Evolutionary conservation across 1,139 yeast genomes (phyloP), one percentile per base, ranked within the genome.

Genomic region (Debaryomyces sp.): DNA sequence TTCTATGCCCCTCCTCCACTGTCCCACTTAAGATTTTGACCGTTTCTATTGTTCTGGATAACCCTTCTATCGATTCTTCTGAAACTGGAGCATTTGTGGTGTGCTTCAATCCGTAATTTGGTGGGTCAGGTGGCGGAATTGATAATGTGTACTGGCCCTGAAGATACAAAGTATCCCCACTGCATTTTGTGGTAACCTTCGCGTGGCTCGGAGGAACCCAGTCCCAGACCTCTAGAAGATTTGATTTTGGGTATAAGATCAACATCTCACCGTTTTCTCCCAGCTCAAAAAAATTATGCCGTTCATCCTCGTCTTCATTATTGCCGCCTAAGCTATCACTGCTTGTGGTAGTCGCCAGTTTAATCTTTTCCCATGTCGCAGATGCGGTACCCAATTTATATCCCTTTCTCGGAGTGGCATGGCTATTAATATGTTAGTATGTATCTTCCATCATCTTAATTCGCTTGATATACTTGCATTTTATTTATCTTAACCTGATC

Each of bases 191-290:
- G 15, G 50, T 49, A 21, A 49, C 54, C 6, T 50, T 53, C 8
- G 43, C 34, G 6, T 55, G 46, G 6, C 62, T 52, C 3, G 63
- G 63, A 5, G 73, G 75, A 2, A 57, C 41, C 84, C 84, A 80
- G 52, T 75, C 80, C 85, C 85, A 82, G 3, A 80, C 62, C 53
- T 81, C 82, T 13, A 80, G 50, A 1, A 63, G 44, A 12, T 58
- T 54, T 1, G 59, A 55, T 3, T 45, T 35, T 1, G 68, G 65
- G 52, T 64, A 72, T 4, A 71, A 63, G 2, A 79, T 51, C 38
- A 78, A 60, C 5, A 81, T 51, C 48, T 81, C 85, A 2, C 85
- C 85, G 44, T 66, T 58, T 5, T 63, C 55, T 0, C 84, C 84
- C 48, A 69, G 64, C 44, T 69, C 76, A 33, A 71, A 54, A n/a